Evolutionary conservation across 148 eudicot species (phyloP).

Genomic region (Agrostemma githago): DNA sequence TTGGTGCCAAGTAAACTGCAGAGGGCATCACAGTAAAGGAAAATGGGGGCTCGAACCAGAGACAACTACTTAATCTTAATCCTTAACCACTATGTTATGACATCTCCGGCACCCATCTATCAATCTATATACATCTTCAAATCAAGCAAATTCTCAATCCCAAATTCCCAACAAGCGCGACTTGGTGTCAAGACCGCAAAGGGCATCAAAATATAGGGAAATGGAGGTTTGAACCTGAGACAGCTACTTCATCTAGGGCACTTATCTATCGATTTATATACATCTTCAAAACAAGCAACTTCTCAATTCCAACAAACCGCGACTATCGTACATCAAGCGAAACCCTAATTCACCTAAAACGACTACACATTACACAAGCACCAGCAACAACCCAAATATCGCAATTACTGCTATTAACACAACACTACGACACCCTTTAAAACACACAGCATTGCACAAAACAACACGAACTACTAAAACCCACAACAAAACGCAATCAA

Average conservation of each 20-base stretch:
- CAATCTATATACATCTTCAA: no score
- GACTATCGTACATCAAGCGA: slow-evolving; percentile 4
- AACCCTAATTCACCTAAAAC: slow-evolving; percentile 7
- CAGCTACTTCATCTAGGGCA: background rate
- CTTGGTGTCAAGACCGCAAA: no score
- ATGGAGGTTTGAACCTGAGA: no score
- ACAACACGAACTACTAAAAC: background rate
- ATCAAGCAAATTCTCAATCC: background rate
- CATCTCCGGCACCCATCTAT: no score
- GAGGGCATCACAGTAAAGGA: no score
- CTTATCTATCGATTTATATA: background rate
- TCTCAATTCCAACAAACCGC: background rate
- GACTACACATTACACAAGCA: slow-evolving; percentile 1
- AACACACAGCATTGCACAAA: background rate
- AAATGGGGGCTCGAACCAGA: no score
- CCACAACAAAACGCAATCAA: background rate
- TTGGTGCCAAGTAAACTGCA: no score
- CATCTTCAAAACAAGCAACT: background rate
- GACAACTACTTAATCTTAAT: no score
- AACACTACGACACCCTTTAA: no score
- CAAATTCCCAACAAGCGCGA: no score
- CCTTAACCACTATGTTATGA: no score
- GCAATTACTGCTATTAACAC: background rate
- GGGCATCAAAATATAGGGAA: no score
- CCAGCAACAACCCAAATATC: background rate